Conservation (phyloP, 2,329 filamentous ascomycete genomes). For the Diaporthe sp. region DNA sequence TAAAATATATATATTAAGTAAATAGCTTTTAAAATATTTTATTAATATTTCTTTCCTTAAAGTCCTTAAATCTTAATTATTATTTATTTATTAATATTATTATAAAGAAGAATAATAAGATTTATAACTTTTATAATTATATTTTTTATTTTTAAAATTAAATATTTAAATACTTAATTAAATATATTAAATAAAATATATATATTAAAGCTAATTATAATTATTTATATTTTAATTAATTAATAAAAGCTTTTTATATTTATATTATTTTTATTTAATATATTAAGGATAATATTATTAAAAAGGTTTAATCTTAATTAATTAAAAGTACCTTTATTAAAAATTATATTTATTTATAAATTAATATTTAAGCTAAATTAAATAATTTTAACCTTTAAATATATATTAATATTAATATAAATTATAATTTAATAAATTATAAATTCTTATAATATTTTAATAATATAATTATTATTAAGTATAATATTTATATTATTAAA, state of each 20-base stretch:
- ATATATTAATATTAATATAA: neutral
- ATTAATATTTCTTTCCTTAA: too few species aligned
- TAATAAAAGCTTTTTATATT: too few species aligned
- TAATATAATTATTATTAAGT: neutral
- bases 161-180: neutral
- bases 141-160: neutral
- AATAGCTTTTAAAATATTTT: too few species aligned
- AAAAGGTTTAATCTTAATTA: neutral
- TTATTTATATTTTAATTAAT: too few species aligned
- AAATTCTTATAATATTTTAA: neutral
- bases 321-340: neutral
- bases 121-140: neutral
- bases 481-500: too few species aligned
- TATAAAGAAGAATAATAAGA: too few species aligned
- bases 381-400: neutral
- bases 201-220: too few species aligned
- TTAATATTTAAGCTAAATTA: neutral
- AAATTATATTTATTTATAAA: neutral
- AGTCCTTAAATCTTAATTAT: too few species aligned
- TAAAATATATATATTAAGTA: neutral
- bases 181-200: too few species aligned
- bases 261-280: too few species aligned
- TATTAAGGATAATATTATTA: too few species aligned
- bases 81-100: too few species aligned
- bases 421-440: neutral